Base-by-base conservation (phyloP, 306 rosid species). In the Spatholobus suberectus region DNA sequence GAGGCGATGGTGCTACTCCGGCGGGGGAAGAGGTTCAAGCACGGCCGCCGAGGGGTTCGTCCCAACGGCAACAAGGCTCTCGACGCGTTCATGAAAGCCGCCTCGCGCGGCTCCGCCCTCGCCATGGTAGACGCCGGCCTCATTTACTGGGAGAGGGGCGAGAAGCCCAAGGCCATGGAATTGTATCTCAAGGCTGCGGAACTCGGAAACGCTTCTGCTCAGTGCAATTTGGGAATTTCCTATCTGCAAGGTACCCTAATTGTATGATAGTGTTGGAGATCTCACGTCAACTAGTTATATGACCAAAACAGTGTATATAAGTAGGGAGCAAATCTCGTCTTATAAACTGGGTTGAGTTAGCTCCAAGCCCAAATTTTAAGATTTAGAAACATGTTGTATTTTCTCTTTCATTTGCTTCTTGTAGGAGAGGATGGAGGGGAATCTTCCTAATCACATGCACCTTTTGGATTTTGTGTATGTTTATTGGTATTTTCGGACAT, bases 121-220 rank as follows among this genome's bases (percentile, higher is more conserved):
- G 97, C 93, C 3, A 93, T 93, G 98, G 99, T 96, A 40, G 97
- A 93, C 61, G 99, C 98, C 5, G 98, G 99, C 4, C 89, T 96
- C 1, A 78, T 96, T 46, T 85, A 85, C 34, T 93, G 98, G 97
- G 98, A 95, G 89, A 83, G 63, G 49, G 98, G 97, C 0, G 79
- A 85, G 40, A 89, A 73, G 82, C 76, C 69, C 2, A 76, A 83
- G 57, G 98, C 98, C 11, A 8, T 92, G n/a, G 80, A 81, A 34
- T 70, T 92, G 71, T 96, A 90, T 79, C 88, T 43, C 5, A 85
- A 71, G 41, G 97, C 97, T 26, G 96, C 98, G 0, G 87, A 72
- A 5, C 89, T 91, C 5, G 97, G 99, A 13, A 96, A 93, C 47
- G 75, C 88, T 15, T 83, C 96, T 71, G 99, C 92, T 15, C 90